phyloP scores from a whole-genome alignment of 1,284 basidiomycete genomes.

The Xerocomus nothofagi region DNA sequence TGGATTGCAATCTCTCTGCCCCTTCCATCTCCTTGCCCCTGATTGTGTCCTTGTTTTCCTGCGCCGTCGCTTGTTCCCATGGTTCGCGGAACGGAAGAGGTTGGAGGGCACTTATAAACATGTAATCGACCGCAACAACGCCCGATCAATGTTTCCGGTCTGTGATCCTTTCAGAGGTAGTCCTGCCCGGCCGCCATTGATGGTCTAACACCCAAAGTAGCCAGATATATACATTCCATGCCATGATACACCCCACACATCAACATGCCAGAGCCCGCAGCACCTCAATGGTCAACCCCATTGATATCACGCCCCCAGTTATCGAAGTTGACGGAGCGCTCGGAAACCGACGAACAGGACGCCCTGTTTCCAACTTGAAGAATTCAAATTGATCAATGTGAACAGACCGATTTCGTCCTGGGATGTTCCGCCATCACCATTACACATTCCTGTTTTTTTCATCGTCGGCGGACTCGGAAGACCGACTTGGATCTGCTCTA shows the following conservation, averaged over 20 bases:
- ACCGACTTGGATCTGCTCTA: too few relatives aligned
- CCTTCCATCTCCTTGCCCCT: neutral
- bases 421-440: too few relatives aligned
- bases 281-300: too few relatives aligned
- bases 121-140: neutral
- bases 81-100: neutral
- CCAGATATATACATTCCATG: neutral
- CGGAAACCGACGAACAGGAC: too few relatives aligned
- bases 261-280: neutral
- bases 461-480: too few relatives aligned
- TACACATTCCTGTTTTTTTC: too few relatives aligned
- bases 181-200: neutral
- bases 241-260: neutral
- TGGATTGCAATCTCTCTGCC: neutral
- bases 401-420: too few relatives aligned
- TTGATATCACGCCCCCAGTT: too few relatives aligned
- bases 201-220: neutral
- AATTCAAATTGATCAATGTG: too few relatives aligned
- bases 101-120: neutral
- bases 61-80: neutral
- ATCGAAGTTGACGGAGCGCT: too few relatives aligned
- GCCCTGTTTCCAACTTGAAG: too few relatives aligned
- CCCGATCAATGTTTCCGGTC: neutral
- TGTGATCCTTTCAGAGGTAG: neutral
- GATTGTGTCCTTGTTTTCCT: too few relatives aligned